Percentiles rank a stretch among this genome's conserved stretches.
These are phyloP conservation scores for Cajanus cajan DNA, from an alignment of 306 rosid genomes.

Conservation along the genomic window DNA sequence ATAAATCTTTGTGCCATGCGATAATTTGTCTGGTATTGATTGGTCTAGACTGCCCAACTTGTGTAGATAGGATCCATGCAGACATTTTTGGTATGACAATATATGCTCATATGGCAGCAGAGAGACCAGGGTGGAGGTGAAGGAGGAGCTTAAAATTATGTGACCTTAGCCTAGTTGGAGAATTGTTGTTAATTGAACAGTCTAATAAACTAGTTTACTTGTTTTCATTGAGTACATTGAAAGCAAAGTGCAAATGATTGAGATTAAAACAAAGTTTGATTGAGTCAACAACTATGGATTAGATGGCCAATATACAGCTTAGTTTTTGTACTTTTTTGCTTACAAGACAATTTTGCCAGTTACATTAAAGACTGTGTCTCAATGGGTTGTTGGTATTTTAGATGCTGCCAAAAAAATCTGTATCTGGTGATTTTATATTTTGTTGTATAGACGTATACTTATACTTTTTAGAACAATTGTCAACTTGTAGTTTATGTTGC, in stretches of 20 bases:
- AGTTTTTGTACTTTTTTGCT: neutral
- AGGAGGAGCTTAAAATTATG: neutral
- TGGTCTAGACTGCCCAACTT: neutral
- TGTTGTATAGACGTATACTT: neutral
- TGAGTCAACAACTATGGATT: neutral
- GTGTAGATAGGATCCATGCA: neutral
- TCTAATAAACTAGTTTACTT: neutral
- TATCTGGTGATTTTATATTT: constrained; percentile 5
- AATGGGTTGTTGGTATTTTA: neutral
- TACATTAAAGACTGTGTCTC: neutral
- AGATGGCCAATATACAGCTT: neutral
- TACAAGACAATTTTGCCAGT: neutral
- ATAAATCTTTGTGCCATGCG: neutral
- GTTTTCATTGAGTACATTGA: neutral
- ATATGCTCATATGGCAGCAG: neutral
- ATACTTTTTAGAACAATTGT: neutral
- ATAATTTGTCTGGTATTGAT: neutral
- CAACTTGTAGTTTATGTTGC: neutral
- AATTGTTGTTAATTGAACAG: neutral
- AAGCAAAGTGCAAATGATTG: constrained; percentile 20
- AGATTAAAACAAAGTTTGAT: neutral
- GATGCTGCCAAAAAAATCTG: neutral
- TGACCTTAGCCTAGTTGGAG: neutral
- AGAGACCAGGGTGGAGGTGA: neutral
- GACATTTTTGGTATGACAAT: neutral